phyloP scores from a whole-genome alignment of 164 flowering plant species.

The Annona squamosa region DNA sequence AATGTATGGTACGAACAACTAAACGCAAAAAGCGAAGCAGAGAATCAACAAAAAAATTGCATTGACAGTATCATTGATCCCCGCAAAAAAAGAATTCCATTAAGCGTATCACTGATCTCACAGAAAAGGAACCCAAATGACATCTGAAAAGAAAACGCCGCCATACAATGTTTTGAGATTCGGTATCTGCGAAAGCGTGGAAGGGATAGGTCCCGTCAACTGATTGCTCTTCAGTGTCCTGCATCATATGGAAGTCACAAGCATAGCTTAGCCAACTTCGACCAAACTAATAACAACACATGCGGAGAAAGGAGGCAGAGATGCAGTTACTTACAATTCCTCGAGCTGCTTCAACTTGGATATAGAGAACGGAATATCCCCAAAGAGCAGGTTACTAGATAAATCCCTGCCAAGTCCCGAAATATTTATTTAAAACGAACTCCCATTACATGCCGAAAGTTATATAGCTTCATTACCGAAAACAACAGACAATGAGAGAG shows the following conservation, averaged over 20 bases:
- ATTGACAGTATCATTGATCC: too few species aligned
- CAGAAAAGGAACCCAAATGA: background rate
- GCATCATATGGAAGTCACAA: constrained; percentile 6
- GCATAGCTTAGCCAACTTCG: background rate
- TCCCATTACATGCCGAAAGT: background rate
- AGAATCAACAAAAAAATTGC: background rate
- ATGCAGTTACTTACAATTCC: constrained; percentile 42
- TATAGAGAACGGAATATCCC: constrained; percentile 79
- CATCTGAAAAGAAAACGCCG: too few species aligned
- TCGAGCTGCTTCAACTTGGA: constrained; percentile 83
- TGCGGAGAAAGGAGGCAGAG: background rate
- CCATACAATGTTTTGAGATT: constrained; percentile 76
- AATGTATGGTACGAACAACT: background rate
- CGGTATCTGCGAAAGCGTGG: constrained; percentile 82
- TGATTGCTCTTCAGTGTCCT: constrained; percentile 78
- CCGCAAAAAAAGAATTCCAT: background rate
- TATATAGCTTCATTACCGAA: background rate
- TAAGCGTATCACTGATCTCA: background rate
- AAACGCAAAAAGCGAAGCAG: background rate
- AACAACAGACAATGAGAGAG: background rate
- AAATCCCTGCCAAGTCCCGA: constrained; percentile 47
- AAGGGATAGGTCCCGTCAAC: constrained; percentile 86
- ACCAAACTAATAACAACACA: too few species aligned
- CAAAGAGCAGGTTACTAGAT: constrained; percentile 59
- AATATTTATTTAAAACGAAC: background rate